phyloP scores from a whole-genome alignment of 108 stramenopile genomes.

The Pseudonitzschia multistriata region DNA sequence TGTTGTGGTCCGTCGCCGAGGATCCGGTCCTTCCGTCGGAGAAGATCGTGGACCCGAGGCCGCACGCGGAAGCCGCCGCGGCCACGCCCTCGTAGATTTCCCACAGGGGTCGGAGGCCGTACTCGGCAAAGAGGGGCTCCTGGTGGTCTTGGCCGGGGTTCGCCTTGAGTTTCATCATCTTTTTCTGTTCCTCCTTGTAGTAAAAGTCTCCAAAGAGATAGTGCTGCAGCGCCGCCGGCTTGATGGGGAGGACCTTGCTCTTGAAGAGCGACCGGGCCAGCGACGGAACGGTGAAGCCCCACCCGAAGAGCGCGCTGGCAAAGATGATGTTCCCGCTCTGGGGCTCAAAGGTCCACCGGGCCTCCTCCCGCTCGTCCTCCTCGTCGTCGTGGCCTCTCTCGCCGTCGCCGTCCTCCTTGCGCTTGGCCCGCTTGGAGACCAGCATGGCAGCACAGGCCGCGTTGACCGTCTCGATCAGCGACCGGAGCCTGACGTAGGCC shows the following conservation, averaged over 20 bases:
- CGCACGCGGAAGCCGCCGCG: conserved; percentile 46
- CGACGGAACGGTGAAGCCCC: conserved; percentile 89
- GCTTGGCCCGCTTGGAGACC: conserved; percentile 35
- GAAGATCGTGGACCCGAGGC: conserved; percentile 51
- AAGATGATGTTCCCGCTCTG: conserved; percentile 94
- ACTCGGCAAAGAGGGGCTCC: conserved; percentile 75
- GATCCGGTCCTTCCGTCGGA: conserved; percentile 38
- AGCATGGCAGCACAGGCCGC: conserved; percentile 82
- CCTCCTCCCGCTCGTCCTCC: conserved; percentile 47
- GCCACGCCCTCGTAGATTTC: conserved; percentile 76
- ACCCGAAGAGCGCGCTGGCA: conserved; percentile 90
- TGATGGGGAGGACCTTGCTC: conserved; percentile 62
- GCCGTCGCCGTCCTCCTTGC: conserved; percentile 14
- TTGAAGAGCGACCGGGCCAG: conserved; percentile 76
- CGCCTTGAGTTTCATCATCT: conserved; percentile 80
- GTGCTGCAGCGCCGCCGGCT: conserved; percentile 69
- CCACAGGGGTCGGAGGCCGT: conserved; percentile 72
- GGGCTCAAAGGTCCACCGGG: conserved; percentile 92
- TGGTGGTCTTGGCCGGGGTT: conserved; percentile 4
- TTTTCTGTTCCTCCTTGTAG: conserved; percentile 45
- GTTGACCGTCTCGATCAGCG: conserved; percentile 92
- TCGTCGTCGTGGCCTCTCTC: conserved; percentile 19
- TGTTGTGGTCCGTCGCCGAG: conserved; percentile 13
- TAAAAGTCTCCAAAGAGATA: conserved; percentile 81
- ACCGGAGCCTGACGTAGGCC: conserved; percentile 87